Evolutionary conservation across 768 basidiomycete genomes (phyloP).

Genomic region (Dictyophora rubrovolvata): DNA sequence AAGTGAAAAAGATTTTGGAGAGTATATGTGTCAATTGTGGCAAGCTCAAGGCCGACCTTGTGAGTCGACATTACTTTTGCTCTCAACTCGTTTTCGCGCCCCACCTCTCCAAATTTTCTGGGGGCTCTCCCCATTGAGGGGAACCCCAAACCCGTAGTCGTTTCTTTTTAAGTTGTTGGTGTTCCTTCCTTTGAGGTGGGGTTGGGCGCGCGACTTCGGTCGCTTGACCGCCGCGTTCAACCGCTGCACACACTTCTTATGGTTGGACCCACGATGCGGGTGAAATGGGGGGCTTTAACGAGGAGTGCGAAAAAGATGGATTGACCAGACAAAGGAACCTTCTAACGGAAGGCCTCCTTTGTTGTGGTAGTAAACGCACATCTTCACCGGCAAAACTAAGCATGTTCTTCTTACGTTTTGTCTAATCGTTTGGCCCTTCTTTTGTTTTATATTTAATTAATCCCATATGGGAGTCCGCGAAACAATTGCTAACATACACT

Average conservation of each 20-base stretch:
- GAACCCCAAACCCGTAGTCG: constrained; percentile 89
- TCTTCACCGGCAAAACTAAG: constrained; percentile 8
- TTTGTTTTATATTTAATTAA: constrained; percentile 6
- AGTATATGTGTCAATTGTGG: constrained; percentile 98
- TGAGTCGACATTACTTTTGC: constrained; percentile 71
- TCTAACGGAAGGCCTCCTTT: constrained; percentile 67
- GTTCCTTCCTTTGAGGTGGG: constrained; percentile 72
- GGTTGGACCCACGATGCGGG: constrained; percentile 87
- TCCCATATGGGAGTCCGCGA: constrained; percentile 5
- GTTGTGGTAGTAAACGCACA: constrained; percentile 10
- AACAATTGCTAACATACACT: constrained; percentile 48
- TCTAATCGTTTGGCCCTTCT: constrained; percentile 8
- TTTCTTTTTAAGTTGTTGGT: constrained; percentile 32
- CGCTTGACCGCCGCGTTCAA: constrained; percentile 84
- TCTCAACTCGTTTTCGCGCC: constrained; percentile 79
- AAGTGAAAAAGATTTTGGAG: constrained; percentile 99
- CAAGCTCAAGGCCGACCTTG: constrained; percentile 92
- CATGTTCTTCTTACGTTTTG: constrained; percentile 8
- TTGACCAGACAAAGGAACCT: constrained; percentile 39
- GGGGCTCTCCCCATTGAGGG: constrained; percentile 90
- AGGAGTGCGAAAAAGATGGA: constrained; percentile 69
- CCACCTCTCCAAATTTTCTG: constrained; percentile 92
- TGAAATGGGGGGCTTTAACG: constrained; percentile 99
- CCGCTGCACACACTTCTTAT: constrained; percentile 56
- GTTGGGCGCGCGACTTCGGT: constrained; percentile 78